Evolutionary conservation across 305 asterid genomes (phyloP).

Genomic region (Fraxinus floribunda): DNA sequence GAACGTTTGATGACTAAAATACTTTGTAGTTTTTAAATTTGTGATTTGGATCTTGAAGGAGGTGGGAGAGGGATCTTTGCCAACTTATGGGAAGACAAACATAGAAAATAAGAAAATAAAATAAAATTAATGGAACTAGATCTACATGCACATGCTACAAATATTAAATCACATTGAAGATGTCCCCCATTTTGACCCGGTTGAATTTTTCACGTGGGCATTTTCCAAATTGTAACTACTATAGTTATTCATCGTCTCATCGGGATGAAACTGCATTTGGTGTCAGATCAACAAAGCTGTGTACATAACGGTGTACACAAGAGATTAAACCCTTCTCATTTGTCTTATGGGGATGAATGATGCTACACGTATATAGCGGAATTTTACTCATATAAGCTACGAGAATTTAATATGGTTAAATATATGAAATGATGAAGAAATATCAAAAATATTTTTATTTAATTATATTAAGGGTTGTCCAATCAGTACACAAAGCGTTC

Average conservation of each 20-base stretch:
- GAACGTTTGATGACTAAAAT: not conserved
- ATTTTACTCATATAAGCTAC: not conserved
- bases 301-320: no score
- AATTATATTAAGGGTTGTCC: not conserved
- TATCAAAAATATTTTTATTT: not conserved
- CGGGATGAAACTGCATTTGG: no score
- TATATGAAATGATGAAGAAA: not conserved
- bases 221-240: not conserved
- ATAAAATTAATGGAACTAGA: constrained; percentile 13
- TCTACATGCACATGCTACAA: constrained; percentile 35
- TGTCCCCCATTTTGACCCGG: not conserved
- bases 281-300: no score
- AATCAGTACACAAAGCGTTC: not conserved
- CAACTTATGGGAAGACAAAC: not conserved
- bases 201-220: not conserved
- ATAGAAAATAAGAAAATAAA: not conserved
- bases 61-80: constrained; percentile 6
- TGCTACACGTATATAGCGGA: not conserved
- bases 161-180: no score
- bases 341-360: not conserved
- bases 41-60: not conserved
- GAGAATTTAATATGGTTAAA: not conserved
- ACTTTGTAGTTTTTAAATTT: not conserved
- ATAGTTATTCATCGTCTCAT: no score
- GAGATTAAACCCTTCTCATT: not conserved